A percentile compares a stretch with the other conserved stretches of the same genome.
These are phyloP conservation scores for Fraxinus albicans DNA, from an alignment of 305 asterid genomes.

Conservation along the genomic window DNA sequence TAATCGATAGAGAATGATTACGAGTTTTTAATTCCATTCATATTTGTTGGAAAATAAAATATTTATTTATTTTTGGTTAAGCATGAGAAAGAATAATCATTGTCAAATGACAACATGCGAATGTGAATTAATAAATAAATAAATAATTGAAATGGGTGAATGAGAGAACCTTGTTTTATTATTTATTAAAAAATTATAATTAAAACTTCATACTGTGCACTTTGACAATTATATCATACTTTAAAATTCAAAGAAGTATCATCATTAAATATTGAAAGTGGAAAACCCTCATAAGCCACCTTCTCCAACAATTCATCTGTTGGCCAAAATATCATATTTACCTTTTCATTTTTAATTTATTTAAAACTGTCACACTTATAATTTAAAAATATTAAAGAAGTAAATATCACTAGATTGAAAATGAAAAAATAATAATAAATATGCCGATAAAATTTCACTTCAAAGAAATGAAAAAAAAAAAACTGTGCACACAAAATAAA, in stretches of 20 bases:
- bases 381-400: too few relatives aligned
- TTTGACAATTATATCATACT: conserved; percentile 29
- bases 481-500: too few relatives aligned
- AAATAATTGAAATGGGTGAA: conserved; percentile 17
- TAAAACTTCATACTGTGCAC: conserved; percentile 30
- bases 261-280: conserved; percentile 54
- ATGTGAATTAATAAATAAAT: conserved; percentile 3
- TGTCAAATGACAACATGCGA: conserved; percentile 10
- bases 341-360: background rate
- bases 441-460: background rate
- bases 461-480: too few relatives aligned
- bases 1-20: background rate
- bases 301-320: conserved; percentile 43
- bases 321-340: conserved; percentile 20
- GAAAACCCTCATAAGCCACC: conserved; percentile 52
- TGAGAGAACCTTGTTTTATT: conserved; percentile 14
- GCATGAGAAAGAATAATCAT: conserved; percentile 1
- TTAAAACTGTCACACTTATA: background rate
- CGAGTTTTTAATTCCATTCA: background rate
- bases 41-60: background rate
- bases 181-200: background rate
- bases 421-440: too few relatives aligned
- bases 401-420: background rate
- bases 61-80: background rate
- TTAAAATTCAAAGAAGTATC: conserved; percentile 37